Conservation (phyloP, 169 alveolate genomes). For the Eimeria necatrix region DNA sequence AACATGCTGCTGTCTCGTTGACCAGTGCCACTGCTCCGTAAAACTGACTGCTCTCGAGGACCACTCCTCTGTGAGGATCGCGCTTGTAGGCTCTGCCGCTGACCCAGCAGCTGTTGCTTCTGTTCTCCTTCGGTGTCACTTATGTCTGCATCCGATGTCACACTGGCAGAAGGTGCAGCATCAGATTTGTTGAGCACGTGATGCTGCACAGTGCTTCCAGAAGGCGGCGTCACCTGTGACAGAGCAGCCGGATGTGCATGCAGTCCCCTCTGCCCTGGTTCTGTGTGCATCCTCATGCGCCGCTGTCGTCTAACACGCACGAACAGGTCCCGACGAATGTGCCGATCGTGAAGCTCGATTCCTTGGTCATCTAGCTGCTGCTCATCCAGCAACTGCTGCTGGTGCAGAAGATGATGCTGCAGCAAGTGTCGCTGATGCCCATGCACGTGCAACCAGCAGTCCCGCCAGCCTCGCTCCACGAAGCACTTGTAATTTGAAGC, state of each 20-base stretch:
- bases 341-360: conserved; percentile 71
- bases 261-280: conserved; percentile 21
- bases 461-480: conserved; percentile 93
- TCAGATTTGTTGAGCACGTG: not conserved
- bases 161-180: conserved; percentile 32
- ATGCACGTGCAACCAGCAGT: conserved; percentile 86
- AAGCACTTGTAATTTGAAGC: conserved; percentile 92
- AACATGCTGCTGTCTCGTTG: conserved; percentile 17
- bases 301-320: conserved; percentile 75
- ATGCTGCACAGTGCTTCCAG: not conserved
- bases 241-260: conserved; percentile 28
- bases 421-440: conserved; percentile 69
- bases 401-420: conserved; percentile 79
- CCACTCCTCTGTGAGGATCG: not conserved
- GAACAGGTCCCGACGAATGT: conserved; percentile 66
- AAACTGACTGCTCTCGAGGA: not conserved
- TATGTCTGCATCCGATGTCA: conserved; percentile 51
- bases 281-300: conserved; percentile 73
- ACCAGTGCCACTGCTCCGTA: not conserved
- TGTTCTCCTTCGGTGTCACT: conserved; percentile 64
- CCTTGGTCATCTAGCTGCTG: conserved; percentile 77
- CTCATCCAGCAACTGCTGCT: conserved; percentile 79
- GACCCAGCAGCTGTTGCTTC: conserved; percentile 52
- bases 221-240: not conserved
- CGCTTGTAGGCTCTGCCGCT: not conserved